phyloP scores from a whole-genome alignment of 352 stramenopile genomes.

The Phytopythium litorale region DNA sequence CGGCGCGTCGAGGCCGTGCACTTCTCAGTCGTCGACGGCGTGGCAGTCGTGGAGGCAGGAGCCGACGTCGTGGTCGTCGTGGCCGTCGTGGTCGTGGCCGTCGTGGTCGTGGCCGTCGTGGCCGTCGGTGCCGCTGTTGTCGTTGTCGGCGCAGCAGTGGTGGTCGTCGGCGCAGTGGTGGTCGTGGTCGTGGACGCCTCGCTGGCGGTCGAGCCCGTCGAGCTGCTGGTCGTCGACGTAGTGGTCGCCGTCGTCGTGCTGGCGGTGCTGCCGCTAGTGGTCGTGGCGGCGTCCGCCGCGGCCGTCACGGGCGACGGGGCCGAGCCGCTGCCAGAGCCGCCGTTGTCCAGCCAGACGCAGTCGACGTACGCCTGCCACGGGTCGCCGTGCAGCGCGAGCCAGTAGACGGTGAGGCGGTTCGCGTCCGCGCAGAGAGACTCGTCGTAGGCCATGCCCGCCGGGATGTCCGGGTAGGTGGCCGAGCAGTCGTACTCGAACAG shows the following conservation, averaged over 20 bases:
- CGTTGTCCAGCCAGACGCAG: constrained; percentile 28
- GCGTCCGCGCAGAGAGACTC: constrained; percentile 32
- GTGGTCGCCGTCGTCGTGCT: constrained; percentile 15
- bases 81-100: too few relatives aligned
- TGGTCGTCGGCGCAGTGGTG: neutral
- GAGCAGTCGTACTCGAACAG: constrained; percentile 45
- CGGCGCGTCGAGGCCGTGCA: constrained; percentile 14
- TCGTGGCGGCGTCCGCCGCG: constrained; percentile 12
- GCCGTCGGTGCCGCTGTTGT: constrained; percentile 1
- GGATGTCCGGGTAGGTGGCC: constrained; percentile 26
- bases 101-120: neutral
- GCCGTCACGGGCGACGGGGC: constrained; percentile 13
- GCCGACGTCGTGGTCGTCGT: neutral
- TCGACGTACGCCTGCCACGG: constrained; percentile 64
- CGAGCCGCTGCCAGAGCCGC: constrained; percentile 17
- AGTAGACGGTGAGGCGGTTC: constrained; percentile 50
- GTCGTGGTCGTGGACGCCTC: constrained; percentile 8
- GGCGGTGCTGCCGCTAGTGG: neutral
- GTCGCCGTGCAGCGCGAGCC: constrained; percentile 42
- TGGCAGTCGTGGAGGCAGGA: constrained; percentile 1
- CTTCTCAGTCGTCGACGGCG: constrained; percentile 13
- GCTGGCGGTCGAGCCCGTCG: constrained; percentile 3
- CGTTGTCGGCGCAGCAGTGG: constrained; percentile 3
- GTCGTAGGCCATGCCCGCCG: constrained; percentile 39
- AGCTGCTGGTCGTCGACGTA: constrained; percentile 3